These are phyloP conservation scores for Allantophomopsis lycopodina DNA, from an alignment of 2,329 filamentous ascomycete species.

Conservation along the genomic window DNA sequence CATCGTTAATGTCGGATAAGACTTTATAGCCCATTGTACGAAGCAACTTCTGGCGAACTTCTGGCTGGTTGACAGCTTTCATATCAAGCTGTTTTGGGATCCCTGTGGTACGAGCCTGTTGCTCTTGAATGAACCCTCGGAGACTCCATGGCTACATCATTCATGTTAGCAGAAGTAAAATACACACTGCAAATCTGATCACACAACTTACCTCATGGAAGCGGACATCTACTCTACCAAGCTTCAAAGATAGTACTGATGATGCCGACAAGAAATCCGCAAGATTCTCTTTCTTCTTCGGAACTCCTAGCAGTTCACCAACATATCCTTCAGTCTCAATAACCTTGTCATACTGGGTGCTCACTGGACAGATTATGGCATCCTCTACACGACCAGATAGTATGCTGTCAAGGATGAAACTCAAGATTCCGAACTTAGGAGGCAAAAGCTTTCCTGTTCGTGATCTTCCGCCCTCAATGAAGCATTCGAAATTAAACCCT, in stretches of 20 bases:
- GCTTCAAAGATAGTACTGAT: conserved; percentile 73
- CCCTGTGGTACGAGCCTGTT: conserved; percentile 44
- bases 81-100: conserved; percentile 32
- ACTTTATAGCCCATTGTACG: conserved; percentile 86
- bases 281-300: conserved; percentile 91
- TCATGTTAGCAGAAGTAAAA: too few species aligned
- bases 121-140: conserved; percentile 64
- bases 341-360: conserved; percentile 97
- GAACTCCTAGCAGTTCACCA: conserved; percentile 81
- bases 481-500: conserved; percentile 93
- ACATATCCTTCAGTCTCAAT: conserved; percentile 97
- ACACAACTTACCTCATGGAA: conserved; percentile 53
- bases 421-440: conserved; percentile 90
- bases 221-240: conserved; percentile 86
- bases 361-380: conserved; percentile 87
- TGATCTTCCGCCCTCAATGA: conserved; percentile 89
- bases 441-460: conserved; percentile 86
- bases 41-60: conserved; percentile 48
- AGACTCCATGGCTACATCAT: conserved; percentile 63
- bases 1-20: conserved; percentile 84
- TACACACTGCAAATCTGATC: too few species aligned
- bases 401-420: conserved; percentile 82
- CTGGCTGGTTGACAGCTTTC: conserved; percentile 24
- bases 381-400: conserved; percentile 80
- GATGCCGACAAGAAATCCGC: conserved; percentile 77